phyloP scores from a whole-genome alignment of 257 asterid species.

The Solanum tacnaense region DNA sequence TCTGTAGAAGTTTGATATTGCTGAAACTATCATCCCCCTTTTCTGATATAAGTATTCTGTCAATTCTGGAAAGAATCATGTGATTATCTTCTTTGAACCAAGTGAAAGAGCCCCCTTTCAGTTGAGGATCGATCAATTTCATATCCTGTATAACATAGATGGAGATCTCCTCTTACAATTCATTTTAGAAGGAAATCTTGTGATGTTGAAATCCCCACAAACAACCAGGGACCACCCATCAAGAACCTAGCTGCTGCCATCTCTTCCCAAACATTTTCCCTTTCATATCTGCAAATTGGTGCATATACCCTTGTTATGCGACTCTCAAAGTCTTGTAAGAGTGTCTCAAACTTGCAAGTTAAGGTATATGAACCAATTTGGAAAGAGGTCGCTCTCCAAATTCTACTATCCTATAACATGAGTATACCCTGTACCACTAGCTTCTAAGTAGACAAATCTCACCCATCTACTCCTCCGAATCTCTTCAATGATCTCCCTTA shows the following conservation, averaged over 20 bases:
- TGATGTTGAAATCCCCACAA: not conserved
- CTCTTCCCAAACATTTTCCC: not conserved
- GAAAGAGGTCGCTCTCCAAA: not conserved
- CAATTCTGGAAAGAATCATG: not conserved
- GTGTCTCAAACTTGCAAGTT: not conserved
- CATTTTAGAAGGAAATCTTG: not conserved
- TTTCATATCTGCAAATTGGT: not conserved
- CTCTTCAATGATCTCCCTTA: not conserved
- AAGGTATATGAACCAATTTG: not conserved
- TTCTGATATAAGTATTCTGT: not conserved
- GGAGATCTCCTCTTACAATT: not conserved
- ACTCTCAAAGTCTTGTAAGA: not conserved
- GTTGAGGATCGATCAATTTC: not conserved
- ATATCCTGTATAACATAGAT: not conserved
- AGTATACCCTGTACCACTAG: not conserved
- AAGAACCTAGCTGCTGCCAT: not conserved
- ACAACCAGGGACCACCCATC: not conserved
- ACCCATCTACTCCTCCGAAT: not conserved
- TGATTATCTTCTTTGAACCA: not conserved
- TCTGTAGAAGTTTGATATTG: not conserved
- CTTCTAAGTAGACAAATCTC: not conserved
- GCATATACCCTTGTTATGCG: not conserved
- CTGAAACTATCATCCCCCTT: not conserved
- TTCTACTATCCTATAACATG: not conserved
- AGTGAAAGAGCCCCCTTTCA: not conserved